phyloP scores from a whole-genome alignment of 2,329 filamentous ascomycete genomes.

The Trichoderma koningiopsis region DNA sequence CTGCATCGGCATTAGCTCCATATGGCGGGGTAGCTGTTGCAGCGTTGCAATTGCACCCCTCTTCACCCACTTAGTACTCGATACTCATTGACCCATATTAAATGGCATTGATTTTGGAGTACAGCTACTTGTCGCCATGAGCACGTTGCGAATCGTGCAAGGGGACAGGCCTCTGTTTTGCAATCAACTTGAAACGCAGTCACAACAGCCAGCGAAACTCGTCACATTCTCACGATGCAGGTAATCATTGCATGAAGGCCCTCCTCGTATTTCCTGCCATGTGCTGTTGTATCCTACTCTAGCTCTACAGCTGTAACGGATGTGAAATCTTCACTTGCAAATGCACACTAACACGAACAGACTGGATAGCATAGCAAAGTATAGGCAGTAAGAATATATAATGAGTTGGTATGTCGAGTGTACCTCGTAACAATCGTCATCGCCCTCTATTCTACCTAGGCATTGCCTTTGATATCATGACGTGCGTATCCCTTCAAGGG shows the following conservation, averaged over 20 bases:
- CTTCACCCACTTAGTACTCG: background rate
- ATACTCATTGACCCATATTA: background rate
- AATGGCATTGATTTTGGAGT: background rate
- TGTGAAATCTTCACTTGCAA: background rate
- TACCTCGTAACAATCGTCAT: background rate
- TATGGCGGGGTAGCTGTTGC: conserved; percentile 28
- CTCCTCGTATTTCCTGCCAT: background rate
- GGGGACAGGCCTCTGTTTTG: background rate
- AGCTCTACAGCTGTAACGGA: background rate
- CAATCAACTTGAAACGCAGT: conserved; percentile 15
- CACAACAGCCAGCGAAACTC: conserved; percentile 2
- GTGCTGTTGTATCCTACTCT: background rate
- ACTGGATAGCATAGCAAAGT: background rate
- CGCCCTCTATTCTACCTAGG: background rate
- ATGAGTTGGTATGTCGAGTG: background rate
- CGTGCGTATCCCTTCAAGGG: background rate
- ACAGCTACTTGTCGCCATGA: background rate
- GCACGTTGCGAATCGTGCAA: background rate
- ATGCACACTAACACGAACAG: background rate
- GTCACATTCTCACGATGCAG: background rate
- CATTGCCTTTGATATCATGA: background rate
- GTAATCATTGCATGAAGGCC: background rate
- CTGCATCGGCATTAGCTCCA: conserved; percentile 14
- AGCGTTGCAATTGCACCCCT: conserved; percentile 9
- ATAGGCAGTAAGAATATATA: background rate